These are phyloP conservation scores for Coelastrella sp. DNA, from an alignment of 139 green algal species.

Conservation along the genomic window DNA sequence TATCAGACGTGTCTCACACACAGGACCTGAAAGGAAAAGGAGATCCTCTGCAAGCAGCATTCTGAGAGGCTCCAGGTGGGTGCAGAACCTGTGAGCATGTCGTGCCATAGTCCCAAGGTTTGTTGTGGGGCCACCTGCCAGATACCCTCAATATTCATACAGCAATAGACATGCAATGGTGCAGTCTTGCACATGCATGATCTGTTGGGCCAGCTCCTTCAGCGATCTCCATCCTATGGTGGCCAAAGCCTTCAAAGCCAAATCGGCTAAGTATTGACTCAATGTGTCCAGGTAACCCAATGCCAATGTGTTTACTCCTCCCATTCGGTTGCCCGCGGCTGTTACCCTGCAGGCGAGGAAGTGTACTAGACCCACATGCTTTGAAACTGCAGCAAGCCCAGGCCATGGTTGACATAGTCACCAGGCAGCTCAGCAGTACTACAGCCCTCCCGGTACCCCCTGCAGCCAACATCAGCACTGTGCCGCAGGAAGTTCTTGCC, in stretches of 20 bases:
- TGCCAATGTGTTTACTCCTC: not conserved
- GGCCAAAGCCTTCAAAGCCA: not conserved
- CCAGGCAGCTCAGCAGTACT: not conserved
- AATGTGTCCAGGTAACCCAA: not conserved
- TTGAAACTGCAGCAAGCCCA: slow-evolving; percentile 30
- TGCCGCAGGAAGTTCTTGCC: not conserved
- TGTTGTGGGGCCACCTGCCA: no score
- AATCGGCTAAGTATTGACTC: not conserved
- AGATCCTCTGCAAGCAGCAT: not conserved
- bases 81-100: not conserved
- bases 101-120: no score
- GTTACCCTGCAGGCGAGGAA: not conserved
- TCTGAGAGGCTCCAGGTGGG: slow-evolving; percentile 4
- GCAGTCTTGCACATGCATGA: no score
- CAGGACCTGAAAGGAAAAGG: not conserved
- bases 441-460: not conserved
- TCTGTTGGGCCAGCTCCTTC: no score
- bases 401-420: slow-evolving; percentile 9
- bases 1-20: no score
- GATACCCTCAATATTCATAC: no score
- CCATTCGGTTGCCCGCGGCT: no score
- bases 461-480: not conserved
- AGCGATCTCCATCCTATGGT: no score
- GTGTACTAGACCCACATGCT: not conserved
- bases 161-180: no score